These are phyloP conservation scores for Tricholoma saponaceum DNA, from an alignment of 768 basidiomycete species.

Conservation along the genomic window DNA sequence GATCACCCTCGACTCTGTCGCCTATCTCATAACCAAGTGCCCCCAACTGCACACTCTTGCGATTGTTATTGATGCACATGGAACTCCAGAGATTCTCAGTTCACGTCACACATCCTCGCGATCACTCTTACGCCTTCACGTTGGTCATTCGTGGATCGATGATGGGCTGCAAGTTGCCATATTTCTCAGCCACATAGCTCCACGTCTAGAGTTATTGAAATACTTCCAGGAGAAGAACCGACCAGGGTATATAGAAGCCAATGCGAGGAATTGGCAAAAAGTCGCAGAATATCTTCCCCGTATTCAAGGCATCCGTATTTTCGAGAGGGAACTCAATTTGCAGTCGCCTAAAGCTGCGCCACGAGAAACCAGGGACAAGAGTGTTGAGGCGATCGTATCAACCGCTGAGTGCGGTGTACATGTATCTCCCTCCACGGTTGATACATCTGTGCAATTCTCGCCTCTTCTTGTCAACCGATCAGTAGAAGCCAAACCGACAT, in stretches of 20 bases:
- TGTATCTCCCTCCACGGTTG: conserved; percentile 25
- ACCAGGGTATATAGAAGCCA: conserved; percentile 62
- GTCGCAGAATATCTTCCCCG: conserved; percentile 69
- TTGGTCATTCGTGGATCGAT: conserved; percentile 70
- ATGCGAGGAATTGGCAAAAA: conserved; percentile 66
- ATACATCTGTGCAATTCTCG: conserved; percentile 31
- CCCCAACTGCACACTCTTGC: conserved; percentile 60
- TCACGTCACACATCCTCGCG: conserved; percentile 52
- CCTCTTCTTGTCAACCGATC: conserved; percentile 28
- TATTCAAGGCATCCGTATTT: conserved; percentile 59
- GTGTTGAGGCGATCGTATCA: conserved; percentile 38
- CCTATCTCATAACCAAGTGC: conserved; percentile 55
- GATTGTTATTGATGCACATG: conserved; percentile 58
- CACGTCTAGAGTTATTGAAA: conserved; percentile 62
- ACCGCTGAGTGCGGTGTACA: conserved; percentile 28
- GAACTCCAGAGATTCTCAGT: conserved; percentile 39
- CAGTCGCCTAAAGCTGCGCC: conserved; percentile 13
- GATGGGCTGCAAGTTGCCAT: conserved; percentile 70
- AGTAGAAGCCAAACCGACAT: conserved; percentile 31
- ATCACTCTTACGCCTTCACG: conserved; percentile 65
- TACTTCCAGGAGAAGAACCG: conserved; percentile 79
- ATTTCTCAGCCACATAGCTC: conserved; percentile 75
- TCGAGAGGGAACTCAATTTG: conserved; percentile 47
- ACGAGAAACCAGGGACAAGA: conserved; percentile 40
- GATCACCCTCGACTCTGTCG: conserved; percentile 61